Evolutionary conservation across 768 basidiomycete species (phyloP).

Genomic region (Termitomyces sp.): DNA sequence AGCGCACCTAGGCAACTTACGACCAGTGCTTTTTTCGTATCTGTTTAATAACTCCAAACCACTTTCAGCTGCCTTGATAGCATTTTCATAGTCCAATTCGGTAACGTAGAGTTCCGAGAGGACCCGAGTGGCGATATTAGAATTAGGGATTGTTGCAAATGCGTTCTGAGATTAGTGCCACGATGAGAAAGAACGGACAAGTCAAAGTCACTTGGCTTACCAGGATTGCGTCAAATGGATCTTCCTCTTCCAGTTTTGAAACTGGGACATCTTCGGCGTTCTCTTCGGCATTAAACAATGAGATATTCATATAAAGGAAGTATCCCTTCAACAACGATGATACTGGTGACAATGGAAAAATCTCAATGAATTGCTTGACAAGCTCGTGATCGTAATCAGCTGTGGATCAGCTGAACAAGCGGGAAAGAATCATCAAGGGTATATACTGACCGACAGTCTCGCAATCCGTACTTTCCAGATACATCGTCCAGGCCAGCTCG

Average conservation of each 20-base stretch:
- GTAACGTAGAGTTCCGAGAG: slow-evolving; percentile 61
- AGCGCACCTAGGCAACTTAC: slow-evolving; percentile 47
- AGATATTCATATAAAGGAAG: slow-evolving; percentile 57
- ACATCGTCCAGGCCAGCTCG: slow-evolving; percentile 78
- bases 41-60: slow-evolving; percentile 58
- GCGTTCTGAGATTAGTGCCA: slow-evolving; percentile 43
- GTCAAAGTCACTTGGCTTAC: slow-evolving; percentile 40
- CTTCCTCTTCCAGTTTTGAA: slow-evolving; percentile 42
- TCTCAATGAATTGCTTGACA: slow-evolving; percentile 56
- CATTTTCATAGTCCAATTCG: slow-evolving; percentile 73
- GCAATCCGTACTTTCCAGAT: slow-evolving; percentile 72
- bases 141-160: slow-evolving; percentile 48
- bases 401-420: slow-evolving; percentile 23
- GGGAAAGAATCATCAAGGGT: slow-evolving; percentile 7
- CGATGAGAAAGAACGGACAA: not conserved
- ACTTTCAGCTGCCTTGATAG: slow-evolving; percentile 68
- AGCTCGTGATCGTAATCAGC: slow-evolving; percentile 59
- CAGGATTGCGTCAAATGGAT: slow-evolving; percentile 59
- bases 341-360: slow-evolving; percentile 64
- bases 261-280: slow-evolving; percentile 29
- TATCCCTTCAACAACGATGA: slow-evolving; percentile 64
- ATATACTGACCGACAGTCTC: slow-evolving; percentile 57
- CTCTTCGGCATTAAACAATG: slow-evolving; percentile 40
- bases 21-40: slow-evolving; percentile 58
- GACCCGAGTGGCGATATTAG: slow-evolving; percentile 67